A percentile compares a stretch with the other conserved stretches of the same genome.
These are phyloP conservation scores for Astrothelium subdiscretum DNA, from an alignment of 495 filamentous ascomycete species.

Conservation along the genomic window DNA sequence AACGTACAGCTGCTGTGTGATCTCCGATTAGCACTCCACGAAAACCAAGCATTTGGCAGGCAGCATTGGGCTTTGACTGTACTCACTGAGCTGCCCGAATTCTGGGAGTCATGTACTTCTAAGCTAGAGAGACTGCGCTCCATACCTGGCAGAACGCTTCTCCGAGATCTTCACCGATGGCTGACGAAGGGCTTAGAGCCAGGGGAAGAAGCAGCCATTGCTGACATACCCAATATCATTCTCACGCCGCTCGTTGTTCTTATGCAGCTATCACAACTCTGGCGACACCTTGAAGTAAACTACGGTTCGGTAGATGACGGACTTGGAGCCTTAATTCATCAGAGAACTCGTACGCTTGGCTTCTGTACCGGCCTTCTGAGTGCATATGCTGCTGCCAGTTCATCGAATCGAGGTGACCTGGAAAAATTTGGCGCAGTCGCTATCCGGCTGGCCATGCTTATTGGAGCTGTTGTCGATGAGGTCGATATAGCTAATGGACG, in stretches of 20 bases:
- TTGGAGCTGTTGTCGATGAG: constrained; percentile 34
- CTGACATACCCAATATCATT: neutral
- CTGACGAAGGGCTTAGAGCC: neutral
- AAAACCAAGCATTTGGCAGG: neutral
- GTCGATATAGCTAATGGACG: constrained; percentile 21
- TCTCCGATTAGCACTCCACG: neutral
- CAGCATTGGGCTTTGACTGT: neutral
- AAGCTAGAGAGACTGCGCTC: neutral
- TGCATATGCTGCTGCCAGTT: constrained; percentile 29
- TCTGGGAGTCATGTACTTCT: neutral
- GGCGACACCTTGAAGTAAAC: neutral
- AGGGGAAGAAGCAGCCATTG: neutral
- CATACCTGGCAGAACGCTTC: neutral
- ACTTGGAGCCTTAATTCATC: neutral
- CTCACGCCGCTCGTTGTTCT: neutral
- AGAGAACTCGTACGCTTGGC: constrained; percentile 23
- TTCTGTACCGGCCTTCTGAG: constrained; percentile 36
- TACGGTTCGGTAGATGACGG: neutral
- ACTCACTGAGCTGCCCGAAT: neutral
- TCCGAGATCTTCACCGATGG: neutral
- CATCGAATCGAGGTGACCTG: constrained; percentile 18
- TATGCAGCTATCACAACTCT: neutral
- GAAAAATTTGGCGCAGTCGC: constrained; percentile 29
- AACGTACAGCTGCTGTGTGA: neutral
- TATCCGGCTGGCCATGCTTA: constrained; percentile 28